Conservation (phyloP, 169 alveolate genomes). For the Cystoisospora suis region DNA sequence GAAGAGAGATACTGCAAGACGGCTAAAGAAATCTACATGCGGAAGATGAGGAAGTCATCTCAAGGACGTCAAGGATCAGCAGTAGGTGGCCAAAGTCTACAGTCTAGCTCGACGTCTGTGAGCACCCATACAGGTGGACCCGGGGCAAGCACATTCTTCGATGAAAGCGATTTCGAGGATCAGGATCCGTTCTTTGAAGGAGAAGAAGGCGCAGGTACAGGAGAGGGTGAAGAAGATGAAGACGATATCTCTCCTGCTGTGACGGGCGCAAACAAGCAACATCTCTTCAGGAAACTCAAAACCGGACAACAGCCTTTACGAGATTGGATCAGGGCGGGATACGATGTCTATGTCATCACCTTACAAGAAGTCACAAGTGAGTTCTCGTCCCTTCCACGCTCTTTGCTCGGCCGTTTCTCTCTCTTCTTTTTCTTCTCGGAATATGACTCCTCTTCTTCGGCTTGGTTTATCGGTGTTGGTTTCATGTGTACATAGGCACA, state of each 20-base stretch:
- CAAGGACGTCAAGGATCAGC: background rate
- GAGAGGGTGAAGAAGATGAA: background rate
- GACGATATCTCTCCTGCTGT: background rate
- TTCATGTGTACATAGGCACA: too few species aligned
- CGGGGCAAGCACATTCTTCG: background rate
- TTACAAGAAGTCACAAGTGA: constrained; percentile 62
- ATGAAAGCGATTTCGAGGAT: background rate
- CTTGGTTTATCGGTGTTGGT: too few species aligned
- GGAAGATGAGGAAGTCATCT: background rate
- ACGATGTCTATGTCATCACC: constrained; percentile 61
- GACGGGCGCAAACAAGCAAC: background rate
- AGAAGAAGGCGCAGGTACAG: background rate
- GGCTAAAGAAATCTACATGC: background rate
- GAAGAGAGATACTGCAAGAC: background rate
- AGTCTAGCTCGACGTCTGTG: background rate
- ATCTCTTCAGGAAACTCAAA: background rate
- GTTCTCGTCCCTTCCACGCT: background rate
- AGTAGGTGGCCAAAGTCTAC: background rate
- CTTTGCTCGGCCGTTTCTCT: background rate
- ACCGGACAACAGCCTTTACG: constrained; percentile 48
- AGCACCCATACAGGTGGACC: background rate
- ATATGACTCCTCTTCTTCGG: too few species aligned
- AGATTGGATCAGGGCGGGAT: constrained; percentile 61
- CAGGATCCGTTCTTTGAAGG: background rate
- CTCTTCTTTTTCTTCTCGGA: too few species aligned